phyloP scores from a whole-genome alignment of 164 flowering plant genomes.

The Aristolochia contorta region DNA sequence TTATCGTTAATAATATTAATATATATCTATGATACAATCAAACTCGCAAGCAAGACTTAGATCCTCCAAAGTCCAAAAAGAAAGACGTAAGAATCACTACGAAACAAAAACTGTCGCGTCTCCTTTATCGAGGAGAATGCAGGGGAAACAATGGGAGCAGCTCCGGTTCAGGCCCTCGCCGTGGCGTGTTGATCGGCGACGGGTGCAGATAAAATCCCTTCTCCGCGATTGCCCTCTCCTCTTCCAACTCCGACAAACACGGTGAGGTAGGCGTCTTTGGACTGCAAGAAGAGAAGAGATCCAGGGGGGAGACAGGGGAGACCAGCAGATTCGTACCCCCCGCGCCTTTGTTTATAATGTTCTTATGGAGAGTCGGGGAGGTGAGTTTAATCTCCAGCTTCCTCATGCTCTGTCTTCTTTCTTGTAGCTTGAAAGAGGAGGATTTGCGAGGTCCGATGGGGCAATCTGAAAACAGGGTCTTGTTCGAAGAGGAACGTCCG shows the following conservation, averaged over 20 bases:
- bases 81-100: too few species aligned
- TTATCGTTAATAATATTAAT: too few species aligned
- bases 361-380: constrained; percentile 10
- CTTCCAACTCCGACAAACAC: constrained; percentile 19
- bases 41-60: too few species aligned
- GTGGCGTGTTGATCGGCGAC: constrained; percentile 30
- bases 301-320: constrained; percentile 2
- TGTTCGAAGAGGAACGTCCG: not conserved
- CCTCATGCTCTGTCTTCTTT: constrained; percentile 33
- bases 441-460: constrained; percentile 26
- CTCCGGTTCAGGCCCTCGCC: constrained; percentile 29
- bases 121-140: constrained; percentile 17
- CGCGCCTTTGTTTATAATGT: constrained; percentile 1
- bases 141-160: constrained; percentile 40
- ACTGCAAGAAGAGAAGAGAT: constrained; percentile 10
- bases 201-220: constrained; percentile 43
- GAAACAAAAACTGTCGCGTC: too few species aligned
- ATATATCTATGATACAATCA: too few species aligned
- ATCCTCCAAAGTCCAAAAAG: too few species aligned
- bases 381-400: constrained; percentile 37
- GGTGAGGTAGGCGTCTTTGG: constrained; percentile 7
- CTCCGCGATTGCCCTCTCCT: constrained; percentile 36
- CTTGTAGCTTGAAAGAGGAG: constrained; percentile 39
- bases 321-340: constrained; percentile 5
- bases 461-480: not conserved